Evolutionary conservation across 1,139 yeast species (phyloP).

Genomic region (Spathaspora sp.): DNA sequence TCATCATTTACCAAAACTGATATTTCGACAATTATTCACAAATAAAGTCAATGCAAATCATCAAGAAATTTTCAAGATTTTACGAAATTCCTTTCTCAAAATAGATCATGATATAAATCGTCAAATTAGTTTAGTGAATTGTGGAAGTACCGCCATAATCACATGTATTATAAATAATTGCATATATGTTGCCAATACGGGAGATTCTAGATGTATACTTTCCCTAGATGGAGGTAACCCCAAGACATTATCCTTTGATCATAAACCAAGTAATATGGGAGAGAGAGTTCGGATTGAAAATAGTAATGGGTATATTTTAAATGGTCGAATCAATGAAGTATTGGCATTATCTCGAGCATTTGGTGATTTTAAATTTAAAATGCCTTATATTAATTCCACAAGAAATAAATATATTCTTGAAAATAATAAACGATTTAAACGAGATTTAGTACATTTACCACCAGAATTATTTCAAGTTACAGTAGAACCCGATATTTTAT

Average conservation of each 20-base stretch:
- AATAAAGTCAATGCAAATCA: not conserved
- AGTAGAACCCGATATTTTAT: slow-evolving; percentile 67
- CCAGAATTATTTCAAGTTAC: slow-evolving; percentile 55
- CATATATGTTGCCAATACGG: slow-evolving; percentile 64
- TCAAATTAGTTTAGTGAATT: slow-evolving; percentile 37
- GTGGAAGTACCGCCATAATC: slow-evolving; percentile 72
- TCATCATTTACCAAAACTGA: slow-evolving; percentile 36
- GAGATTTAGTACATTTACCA: slow-evolving; percentile 29
- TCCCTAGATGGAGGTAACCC: slow-evolving; percentile 51
- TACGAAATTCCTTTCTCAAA: slow-evolving; percentile 56
- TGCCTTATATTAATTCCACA: slow-evolving; percentile 39
- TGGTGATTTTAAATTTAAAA: slow-evolving; percentile 71
- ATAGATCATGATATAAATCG: slow-evolving; percentile 55
- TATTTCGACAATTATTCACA: slow-evolving; percentile 19
- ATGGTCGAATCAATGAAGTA: slow-evolving; percentile 71
- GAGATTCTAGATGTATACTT: slow-evolving; percentile 70
- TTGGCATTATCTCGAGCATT: slow-evolving; percentile 74
- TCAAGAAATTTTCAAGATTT: slow-evolving; percentile 17
- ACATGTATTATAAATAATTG: slow-evolving; percentile 52
- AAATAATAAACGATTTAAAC: slow-evolving; percentile 20
- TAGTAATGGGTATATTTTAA: slow-evolving; percentile 69
- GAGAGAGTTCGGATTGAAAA: slow-evolving; percentile 72
- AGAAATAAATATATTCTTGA: slow-evolving; percentile 27
- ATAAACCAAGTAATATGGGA: slow-evolving; percentile 75
- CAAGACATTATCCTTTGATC: slow-evolving; percentile 70